These are phyloP conservation scores for Schizonepeta tenuifolia DNA, from an alignment of 257 asterid species.

Conservation along the genomic window DNA sequence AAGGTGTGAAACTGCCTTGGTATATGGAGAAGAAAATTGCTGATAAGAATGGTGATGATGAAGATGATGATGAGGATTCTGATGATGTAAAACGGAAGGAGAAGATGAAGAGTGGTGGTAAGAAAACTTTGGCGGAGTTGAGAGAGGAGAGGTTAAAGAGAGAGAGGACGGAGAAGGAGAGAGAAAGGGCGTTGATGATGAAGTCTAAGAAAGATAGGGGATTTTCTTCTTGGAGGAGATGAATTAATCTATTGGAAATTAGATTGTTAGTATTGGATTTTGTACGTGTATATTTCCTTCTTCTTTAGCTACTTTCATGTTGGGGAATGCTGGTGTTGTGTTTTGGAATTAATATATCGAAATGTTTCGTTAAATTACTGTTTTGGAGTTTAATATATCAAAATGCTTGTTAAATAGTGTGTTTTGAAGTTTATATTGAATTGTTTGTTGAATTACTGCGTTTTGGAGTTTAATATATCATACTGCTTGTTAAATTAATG, in stretches of 20 bases:
- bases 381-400: background rate
- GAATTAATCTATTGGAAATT: slow-evolving; percentile 36
- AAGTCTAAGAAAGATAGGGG: slow-evolving; percentile 62
- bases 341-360: background rate
- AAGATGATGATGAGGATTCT: slow-evolving; percentile 37
- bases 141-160: slow-evolving; percentile 89
- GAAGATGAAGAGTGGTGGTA: slow-evolving; percentile 55
- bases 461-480: background rate
- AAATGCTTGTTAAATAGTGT: no score
- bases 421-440: background rate
- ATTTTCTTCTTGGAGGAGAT: slow-evolving; percentile 66
- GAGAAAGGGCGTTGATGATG: slow-evolving; percentile 71
- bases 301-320: background rate
- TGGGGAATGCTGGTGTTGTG: background rate
- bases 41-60: slow-evolving; percentile 38
- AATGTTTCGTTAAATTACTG: background rate
- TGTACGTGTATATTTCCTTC: background rate
- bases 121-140: slow-evolving; percentile 87
- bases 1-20: slow-evolving; percentile 97
- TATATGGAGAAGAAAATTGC: slow-evolving; percentile 66
- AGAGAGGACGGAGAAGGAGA: slow-evolving; percentile 73
- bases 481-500: background rate
- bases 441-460: background rate
- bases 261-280: background rate
- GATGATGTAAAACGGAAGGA: slow-evolving; percentile 32